Conservation (phyloP, 306 rosid species). For the Trifolium subterraneum region DNA sequence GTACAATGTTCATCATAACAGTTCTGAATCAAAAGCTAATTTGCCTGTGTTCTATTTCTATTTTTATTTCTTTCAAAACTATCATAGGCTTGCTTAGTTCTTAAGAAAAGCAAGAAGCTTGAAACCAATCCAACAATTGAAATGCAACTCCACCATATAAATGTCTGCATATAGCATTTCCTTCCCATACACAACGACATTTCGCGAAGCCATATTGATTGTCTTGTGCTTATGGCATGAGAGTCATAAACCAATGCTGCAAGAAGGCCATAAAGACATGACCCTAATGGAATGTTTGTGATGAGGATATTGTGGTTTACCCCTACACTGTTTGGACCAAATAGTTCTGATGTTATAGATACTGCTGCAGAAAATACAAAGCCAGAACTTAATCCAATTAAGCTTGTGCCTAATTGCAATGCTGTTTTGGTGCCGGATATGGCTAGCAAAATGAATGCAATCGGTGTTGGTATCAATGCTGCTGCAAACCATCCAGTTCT, state of each 20-base stretch:
- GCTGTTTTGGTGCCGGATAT: conserved; percentile 44
- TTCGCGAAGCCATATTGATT: conserved; percentile 39
- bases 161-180: conserved; percentile 70
- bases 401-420: conserved; percentile 43
- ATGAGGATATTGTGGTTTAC: conserved; percentile 65
- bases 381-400: conserved; percentile 60
- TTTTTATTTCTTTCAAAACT: conserved; percentile 49
- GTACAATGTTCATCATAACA: not conserved
- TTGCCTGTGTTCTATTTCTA: conserved; percentile 26
- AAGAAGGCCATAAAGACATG: conserved; percentile 60
- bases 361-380: conserved; percentile 57
- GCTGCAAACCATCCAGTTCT: conserved; percentile 64
- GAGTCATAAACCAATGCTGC: conserved; percentile 72
- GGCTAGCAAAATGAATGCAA: conserved; percentile 52
- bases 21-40: conserved; percentile 13
- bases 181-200: conserved; percentile 71
- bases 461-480: conserved; percentile 56
- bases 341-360: conserved; percentile 55
- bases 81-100: conserved; percentile 68
- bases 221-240: conserved; percentile 40
- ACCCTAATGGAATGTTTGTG: conserved; percentile 63
- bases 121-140: conserved; percentile 68
- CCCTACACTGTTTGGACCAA: conserved; percentile 58
- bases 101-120: conserved; percentile 61
- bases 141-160: conserved; percentile 76